Conservation (phyloP, 345 rosid genomes). For the Zanthoxylum bungeanum region DNA sequence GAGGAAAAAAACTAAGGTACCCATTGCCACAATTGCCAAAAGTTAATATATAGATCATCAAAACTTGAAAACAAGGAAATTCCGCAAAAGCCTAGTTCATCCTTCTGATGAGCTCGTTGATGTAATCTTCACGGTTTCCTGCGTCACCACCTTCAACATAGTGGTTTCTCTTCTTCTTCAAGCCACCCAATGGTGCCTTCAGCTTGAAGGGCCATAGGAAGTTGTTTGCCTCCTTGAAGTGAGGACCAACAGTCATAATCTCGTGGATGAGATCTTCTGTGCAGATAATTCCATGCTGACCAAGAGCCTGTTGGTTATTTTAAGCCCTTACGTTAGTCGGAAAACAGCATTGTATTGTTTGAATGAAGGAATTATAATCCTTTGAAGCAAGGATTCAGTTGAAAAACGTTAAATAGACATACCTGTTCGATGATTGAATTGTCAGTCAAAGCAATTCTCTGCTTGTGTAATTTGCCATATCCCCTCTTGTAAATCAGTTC, state of each 20-base stretch:
- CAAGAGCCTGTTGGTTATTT: constrained; percentile 46
- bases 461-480: constrained; percentile 78
- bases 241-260: constrained; percentile 86
- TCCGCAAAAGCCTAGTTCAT: constrained; percentile 52
- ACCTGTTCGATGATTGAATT: constrained; percentile 83
- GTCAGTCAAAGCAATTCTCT: constrained; percentile 73
- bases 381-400: background rate
- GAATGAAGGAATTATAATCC: background rate
- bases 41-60: background rate
- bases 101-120: constrained; percentile 76
- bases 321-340: too few species aligned
- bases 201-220: constrained; percentile 96
- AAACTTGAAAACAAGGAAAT: background rate
- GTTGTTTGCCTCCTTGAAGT: constrained; percentile 88
- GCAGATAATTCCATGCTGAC: constrained; percentile 69
- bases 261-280: constrained; percentile 84
- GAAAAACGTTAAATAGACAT: background rate
- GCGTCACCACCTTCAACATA: constrained; percentile 98
- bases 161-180: constrained; percentile 91
- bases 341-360: background rate
- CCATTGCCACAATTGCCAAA: background rate
- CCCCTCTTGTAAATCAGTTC: constrained; percentile 93
- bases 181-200: constrained; percentile 82
- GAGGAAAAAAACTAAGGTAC: background rate
- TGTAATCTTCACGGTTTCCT: constrained; percentile 69